A percentile compares a stretch with the other conserved stretches of the same genome.
Conservation (phyloP, 768 basidiomycete species). For the Suillus decipiens region DNA sequence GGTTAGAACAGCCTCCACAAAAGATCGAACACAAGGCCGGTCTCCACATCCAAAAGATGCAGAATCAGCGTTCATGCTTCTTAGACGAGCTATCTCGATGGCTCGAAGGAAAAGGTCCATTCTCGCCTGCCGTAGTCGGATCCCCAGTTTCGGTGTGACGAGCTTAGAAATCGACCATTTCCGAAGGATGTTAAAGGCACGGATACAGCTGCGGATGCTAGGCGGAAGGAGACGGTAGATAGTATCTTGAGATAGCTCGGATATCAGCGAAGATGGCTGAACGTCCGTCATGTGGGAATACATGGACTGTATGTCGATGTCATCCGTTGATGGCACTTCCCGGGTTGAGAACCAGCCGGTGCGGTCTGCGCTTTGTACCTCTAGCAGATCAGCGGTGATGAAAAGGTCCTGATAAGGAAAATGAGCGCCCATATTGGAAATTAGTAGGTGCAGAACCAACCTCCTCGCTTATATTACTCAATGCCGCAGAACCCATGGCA, state of each 20-base stretch:
- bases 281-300: constrained; percentile 73
- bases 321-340: constrained; percentile 58
- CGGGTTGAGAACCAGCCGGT: constrained; percentile 73
- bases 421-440: constrained; percentile 10
- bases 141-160: constrained; percentile 61
- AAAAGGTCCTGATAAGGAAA: constrained; percentile 64
- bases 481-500: constrained; percentile 72
- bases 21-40: constrained; percentile 71
- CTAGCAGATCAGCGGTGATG: constrained; percentile 73
- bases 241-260: constrained; percentile 68
- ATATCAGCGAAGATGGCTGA: constrained; percentile 70
- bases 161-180: constrained; percentile 80
- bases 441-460: constrained; percentile 36
- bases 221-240: constrained; percentile 77
- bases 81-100: constrained; percentile 71
- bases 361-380: constrained; percentile 77
- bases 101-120: constrained; percentile 74
- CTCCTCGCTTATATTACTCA: constrained; percentile 78
- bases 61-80: constrained; percentile 47
- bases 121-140: constrained; percentile 63
- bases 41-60: constrained; percentile 44
- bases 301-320: constrained; percentile 78
- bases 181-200: constrained; percentile 73
- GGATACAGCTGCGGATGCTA: constrained; percentile 71
- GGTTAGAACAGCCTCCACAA: constrained; percentile 74